A percentile compares a stretch with the other conserved stretches of the same genome.
Conservation (phyloP, 495 filamentous ascomycete species). For the Bryoglossum gracile region DNA sequence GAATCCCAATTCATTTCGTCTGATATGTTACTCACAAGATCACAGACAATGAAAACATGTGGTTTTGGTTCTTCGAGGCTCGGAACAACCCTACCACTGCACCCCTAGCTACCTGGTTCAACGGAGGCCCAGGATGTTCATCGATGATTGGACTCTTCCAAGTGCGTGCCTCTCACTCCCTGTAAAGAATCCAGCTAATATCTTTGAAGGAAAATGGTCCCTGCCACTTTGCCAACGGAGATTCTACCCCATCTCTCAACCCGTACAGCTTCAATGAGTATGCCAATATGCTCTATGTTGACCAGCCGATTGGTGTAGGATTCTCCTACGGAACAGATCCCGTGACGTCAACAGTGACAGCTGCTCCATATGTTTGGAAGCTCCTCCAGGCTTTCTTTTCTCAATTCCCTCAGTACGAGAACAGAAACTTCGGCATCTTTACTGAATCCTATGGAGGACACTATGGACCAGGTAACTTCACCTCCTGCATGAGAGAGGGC, state of each 20-base stretch:
- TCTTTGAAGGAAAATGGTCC: slow-evolving; percentile 61
- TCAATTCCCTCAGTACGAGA: slow-evolving; percentile 46
- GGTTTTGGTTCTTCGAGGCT: slow-evolving; percentile 50
- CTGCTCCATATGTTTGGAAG: slow-evolving; percentile 48
- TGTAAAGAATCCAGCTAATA: slow-evolving; percentile 1
- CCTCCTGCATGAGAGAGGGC: background rate
- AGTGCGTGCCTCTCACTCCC: background rate
- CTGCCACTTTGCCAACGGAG: slow-evolving; percentile 48
- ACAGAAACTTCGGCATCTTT: slow-evolving; percentile 46
- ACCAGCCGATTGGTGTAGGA: slow-evolving; percentile 56
- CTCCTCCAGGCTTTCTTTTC: slow-evolving; percentile 49
- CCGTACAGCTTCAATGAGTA: slow-evolving; percentile 56
- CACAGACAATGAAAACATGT: slow-evolving; percentile 44
- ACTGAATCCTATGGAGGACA: slow-evolving; percentile 53
- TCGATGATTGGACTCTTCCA: slow-evolving; percentile 55
- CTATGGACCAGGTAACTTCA: slow-evolving; percentile 35
- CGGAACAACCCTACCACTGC: slow-evolving; percentile 41
- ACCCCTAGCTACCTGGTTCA: slow-evolving; percentile 48
- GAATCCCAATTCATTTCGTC: background rate
- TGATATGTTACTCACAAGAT: background rate
- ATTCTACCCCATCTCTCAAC: slow-evolving; percentile 44
- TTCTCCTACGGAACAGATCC: slow-evolving; percentile 51
- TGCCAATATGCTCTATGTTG: slow-evolving; percentile 58
- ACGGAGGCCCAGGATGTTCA: slow-evolving; percentile 52
- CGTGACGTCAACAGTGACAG: slow-evolving; percentile 42